Evolutionary conservation across 73 alveolate genomes (phyloP).

Genomic region (Paramecium sonneborni): DNA sequence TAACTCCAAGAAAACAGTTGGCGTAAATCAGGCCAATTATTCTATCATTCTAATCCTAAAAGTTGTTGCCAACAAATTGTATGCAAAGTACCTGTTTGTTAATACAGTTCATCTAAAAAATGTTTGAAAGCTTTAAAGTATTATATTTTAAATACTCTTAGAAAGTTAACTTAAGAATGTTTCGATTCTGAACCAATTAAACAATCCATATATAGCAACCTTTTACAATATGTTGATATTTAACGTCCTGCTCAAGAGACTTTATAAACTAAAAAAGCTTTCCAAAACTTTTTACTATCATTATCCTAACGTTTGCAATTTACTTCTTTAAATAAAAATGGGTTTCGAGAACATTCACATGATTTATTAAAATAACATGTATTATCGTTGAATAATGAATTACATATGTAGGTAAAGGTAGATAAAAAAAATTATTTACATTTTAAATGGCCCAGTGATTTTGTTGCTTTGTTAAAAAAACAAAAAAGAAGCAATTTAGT

Average conservation of each 20-base stretch:
- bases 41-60: not conserved
- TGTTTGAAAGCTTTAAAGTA: not conserved
- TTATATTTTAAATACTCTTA: not conserved
- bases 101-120: not conserved
- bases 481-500: not conserved
- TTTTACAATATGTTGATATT: not conserved
- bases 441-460: conserved; percentile 9
- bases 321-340: not conserved
- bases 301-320: not conserved
- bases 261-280: not conserved
- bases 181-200: not conserved
- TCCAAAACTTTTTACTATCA: not conserved
- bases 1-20: not conserved
- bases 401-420: not conserved
- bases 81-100: not conserved
- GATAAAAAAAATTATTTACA: not conserved
- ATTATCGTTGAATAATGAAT: not conserved
- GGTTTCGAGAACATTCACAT: not conserved
- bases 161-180: not conserved
- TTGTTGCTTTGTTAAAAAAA: not conserved
- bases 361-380: not conserved
- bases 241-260: not conserved
- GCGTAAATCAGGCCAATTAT: not conserved
- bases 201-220: not conserved
- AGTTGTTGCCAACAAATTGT: not conserved